These are phyloP conservation scores for Bothriochloa decipiens DNA, from an alignment of 176 grass and related monocot genomes.

Conservation along the genomic window DNA sequence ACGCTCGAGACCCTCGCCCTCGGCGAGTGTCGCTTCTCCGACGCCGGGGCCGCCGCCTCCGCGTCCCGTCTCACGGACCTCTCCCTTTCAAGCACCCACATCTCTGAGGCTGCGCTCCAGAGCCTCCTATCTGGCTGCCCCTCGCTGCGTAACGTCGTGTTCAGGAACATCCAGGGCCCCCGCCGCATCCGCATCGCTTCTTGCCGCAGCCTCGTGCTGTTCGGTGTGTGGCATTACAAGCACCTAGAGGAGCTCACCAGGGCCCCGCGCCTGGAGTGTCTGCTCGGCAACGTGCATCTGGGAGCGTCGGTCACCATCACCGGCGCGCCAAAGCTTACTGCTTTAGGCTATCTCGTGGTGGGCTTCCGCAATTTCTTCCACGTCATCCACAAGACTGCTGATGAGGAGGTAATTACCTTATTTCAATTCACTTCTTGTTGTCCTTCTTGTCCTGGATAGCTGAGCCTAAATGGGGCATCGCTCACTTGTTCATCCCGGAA, in stretches of 20 bases:
- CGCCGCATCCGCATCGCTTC: conserved; percentile 31
- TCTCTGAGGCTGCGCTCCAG: conserved; percentile 31
- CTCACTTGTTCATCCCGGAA: conserved; percentile 23
- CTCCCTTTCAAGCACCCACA: conserved; percentile 7
- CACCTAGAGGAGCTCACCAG: conserved; percentile 38
- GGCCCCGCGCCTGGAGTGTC: conserved; percentile 34
- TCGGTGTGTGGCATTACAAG: conserved; percentile 45
- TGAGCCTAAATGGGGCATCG: neutral
- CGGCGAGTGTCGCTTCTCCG: conserved; percentile 35
- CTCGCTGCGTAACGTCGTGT: conserved; percentile 36
- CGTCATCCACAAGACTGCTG: neutral
- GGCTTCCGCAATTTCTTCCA: neutral
- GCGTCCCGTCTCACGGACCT: conserved; percentile 38
- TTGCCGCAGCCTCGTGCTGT: conserved; percentile 34
- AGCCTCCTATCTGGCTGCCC: conserved; percentile 37
- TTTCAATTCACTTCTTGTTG: neutral
- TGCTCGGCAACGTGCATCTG: conserved; percentile 38
- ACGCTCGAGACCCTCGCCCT: conserved; percentile 43
- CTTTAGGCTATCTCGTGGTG: conserved; percentile 41
- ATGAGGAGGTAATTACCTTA: neutral
- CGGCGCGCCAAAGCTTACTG: conserved; percentile 37
- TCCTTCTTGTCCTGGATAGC: neutral
- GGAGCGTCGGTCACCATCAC: conserved; percentile 23
- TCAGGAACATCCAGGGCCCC: conserved; percentile 43
- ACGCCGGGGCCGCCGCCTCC: conserved; percentile 27